phyloP scores from a whole-genome alignment of 1,139 yeast species.

The Pneumocystis sp. region DNA sequence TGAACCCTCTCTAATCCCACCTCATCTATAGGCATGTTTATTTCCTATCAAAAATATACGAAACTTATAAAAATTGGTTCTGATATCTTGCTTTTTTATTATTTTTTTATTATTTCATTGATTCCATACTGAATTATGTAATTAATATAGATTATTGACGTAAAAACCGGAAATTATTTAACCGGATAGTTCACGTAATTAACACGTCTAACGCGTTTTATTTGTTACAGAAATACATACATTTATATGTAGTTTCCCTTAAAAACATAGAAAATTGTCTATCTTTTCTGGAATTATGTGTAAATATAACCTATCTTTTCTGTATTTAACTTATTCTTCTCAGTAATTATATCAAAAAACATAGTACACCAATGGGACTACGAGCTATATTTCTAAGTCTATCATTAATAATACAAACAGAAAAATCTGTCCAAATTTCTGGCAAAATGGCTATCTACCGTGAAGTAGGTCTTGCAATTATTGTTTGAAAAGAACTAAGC shows the following conservation, averaged over 20 bases:
- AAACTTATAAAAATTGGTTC: no score
- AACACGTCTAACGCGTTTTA: not conserved
- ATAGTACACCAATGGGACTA: not conserved
- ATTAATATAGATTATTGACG: not conserved
- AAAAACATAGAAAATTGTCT: slow-evolving; percentile 48
- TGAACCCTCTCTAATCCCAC: not conserved
- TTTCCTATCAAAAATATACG: no score
- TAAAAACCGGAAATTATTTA: not conserved
- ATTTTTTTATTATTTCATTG: no score
- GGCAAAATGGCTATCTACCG: slow-evolving; percentile 71
- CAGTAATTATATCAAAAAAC: not conserved
- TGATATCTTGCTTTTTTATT: no score
- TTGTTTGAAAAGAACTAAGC: slow-evolving; percentile 48
- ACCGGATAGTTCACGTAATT: not conserved
- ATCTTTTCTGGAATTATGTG: slow-evolving; percentile 81
- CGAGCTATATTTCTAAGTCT: slow-evolving; percentile 67
- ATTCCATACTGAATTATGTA: no score
- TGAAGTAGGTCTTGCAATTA: slow-evolving; percentile 80
- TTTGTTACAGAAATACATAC: not conserved
- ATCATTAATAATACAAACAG: slow-evolving; percentile 33
- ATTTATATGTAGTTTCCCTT: slow-evolving; percentile 7
- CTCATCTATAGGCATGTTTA: not conserved
- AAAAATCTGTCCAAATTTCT: slow-evolving; percentile 73
- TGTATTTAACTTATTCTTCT: not conserved
- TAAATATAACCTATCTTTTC: not conserved